Base-by-base conservation (phyloP, 495 filamentous ascomycete genomes). In the Penicillium steckii region DNA sequence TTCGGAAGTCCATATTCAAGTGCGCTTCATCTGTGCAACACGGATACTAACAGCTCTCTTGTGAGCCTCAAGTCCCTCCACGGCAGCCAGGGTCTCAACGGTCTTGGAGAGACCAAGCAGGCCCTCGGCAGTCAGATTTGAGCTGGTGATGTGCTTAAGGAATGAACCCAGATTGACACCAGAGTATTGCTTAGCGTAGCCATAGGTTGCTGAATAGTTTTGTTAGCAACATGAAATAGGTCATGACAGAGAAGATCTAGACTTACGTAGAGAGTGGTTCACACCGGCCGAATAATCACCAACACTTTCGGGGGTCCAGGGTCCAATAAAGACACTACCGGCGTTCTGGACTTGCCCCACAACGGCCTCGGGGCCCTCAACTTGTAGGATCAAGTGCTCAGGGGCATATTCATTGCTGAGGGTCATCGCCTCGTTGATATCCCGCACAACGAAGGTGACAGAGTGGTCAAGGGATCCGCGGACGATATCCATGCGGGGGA, bases 221-320 rank as follows among this genome's bases (percentile, higher is more conserved):
- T 61, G 46, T 48, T 15, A 12, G 5, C 38, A 7, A 44, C 46
- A 8, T 21, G 5, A 19, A 42, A 29, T 1, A 10, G 1, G 13
- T 26, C 8, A 30, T 12, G 18, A 23, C 33, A 52, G 24, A 27
- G 21, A 48, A 35, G 26, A 8, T 22, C 22, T 10, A 41, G 50
- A 87, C 89, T 82, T 85, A 96, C 91, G 94, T 57, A 98, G 72
- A 30, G 89, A 93, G 73, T 98, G 94, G 71, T 98, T 98, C 8
- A 97, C 92, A 59, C 94, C 94, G 17, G 95, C 94, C 44, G 90
- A 95, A 72, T 98, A 98, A 67, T 98, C 94, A 19, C 94, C 94
- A 13, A 98, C 94, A 59, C 87, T 91, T 73, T 98, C 94, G 1
- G 94, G 94, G 2, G 94, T 97, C 94, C 94, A 98, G 47, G 84